These are phyloP conservation scores for Adiantum capillusveneris DNA, from an alignment of 75 land plant genomes.

Conservation along the genomic window DNA sequence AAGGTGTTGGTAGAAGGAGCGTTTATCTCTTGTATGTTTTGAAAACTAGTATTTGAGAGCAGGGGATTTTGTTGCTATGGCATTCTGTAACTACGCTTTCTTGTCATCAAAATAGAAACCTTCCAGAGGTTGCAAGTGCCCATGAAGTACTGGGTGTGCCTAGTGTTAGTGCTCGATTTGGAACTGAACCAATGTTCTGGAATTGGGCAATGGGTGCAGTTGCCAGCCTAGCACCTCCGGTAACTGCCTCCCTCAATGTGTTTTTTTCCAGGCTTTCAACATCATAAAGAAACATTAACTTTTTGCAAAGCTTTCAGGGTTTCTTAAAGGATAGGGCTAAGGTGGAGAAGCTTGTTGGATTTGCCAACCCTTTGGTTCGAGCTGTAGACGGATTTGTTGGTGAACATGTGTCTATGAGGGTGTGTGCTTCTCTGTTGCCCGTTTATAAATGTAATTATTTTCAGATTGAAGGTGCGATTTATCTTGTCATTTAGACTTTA, in stretches of 20 bases:
- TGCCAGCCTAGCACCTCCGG: slow-evolving; percentile 58
- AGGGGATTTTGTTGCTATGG: too few species aligned
- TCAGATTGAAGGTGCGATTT: too few species aligned
- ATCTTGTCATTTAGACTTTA: too few species aligned
- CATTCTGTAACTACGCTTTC: too few species aligned
- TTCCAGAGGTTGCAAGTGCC: slow-evolving; percentile 80
- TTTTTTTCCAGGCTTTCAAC: not conserved
- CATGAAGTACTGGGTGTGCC: slow-evolving; percentile 75
- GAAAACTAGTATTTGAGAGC: too few species aligned
- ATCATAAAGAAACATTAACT: not conserved
- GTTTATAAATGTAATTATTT: too few species aligned
- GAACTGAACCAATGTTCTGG: slow-evolving; percentile 92
- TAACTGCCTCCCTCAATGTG: slow-evolving; percentile 6
- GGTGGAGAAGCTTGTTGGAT: slow-evolving; percentile 51
- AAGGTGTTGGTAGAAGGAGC: slow-evolving; percentile 75
- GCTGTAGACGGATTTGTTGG: slow-evolving; percentile 77
- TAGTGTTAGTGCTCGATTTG: slow-evolving; percentile 90
- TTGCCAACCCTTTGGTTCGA: slow-evolving; percentile 63
- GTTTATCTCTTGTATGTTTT: slow-evolving; percentile 75
- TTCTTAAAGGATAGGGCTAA: slow-evolving; percentile 60
- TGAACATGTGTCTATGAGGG: slow-evolving; percentile 90
- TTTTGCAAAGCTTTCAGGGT: slow-evolving; percentile 38
- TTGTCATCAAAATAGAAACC: slow-evolving; percentile 37
- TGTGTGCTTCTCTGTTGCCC: slow-evolving; percentile 18
- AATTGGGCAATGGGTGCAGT: slow-evolving; percentile 87